Base-by-base conservation (phyloP, 2,329 filamentous ascomycete species). In the Diplocarpon mali region DNA sequence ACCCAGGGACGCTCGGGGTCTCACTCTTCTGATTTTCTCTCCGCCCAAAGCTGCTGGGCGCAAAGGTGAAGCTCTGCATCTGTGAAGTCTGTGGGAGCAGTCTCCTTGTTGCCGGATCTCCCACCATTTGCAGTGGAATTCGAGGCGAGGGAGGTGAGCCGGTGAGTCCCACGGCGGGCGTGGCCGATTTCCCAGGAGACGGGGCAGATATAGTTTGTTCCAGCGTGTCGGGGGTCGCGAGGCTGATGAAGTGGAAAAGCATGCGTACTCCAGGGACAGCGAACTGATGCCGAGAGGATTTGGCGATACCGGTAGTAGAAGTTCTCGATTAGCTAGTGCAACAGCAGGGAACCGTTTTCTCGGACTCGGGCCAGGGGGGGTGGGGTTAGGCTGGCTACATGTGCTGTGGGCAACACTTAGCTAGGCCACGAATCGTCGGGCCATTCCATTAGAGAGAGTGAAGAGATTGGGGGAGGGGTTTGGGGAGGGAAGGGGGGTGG, bases 11-110 rank as follows among this genome's bases (percentile, higher is more conserved):
- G 17, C 8, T 24, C 36, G 27, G 17, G 35, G 13, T 44, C 81
- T 72, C 71, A 90, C 84, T 90, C 70, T 89, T 90, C 61, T 90
- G 85, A 49, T 84, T 85, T 65, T 88, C 84, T 57, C 83, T 74
- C 50, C 76, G 76, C 59, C 76, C 72, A 60, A 72, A 67, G 60
- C 67, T 76, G 57, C 68, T 74, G 55, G 83, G 80, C 64, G 80
- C 78, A 67, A 89, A 89, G 36, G 80, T 76, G 65, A 87, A 90
- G 58, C 75, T 78, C 63, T 81, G 80, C 77, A 88, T 80, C 60
- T 79, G 76, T 37, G 74, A 70, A 61, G 71, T 80, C 61, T 84
- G 80, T 30, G 79, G 79, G 61, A 83, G 65, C 53, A 83, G 69
- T 61, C 73, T 75, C 59, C 79, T 72, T 55, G 72, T 71, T 46